These are phyloP conservation scores for Phytopythium ostracodes DNA, from an alignment of 352 stramenopile species.

Conservation along the genomic window DNA sequence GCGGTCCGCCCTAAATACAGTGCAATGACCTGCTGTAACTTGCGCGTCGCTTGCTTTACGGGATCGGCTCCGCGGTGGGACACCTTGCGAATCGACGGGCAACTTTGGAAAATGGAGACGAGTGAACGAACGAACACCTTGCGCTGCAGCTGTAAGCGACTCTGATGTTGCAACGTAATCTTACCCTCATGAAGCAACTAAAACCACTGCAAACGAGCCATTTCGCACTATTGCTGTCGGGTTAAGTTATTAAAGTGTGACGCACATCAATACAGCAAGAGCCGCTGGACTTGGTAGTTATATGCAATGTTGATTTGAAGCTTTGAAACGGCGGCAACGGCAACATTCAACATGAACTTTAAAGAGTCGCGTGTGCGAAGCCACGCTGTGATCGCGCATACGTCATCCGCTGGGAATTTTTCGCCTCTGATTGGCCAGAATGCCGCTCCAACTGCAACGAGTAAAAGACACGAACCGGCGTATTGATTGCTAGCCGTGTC, in stretches of 20 bases:
- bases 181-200: neutral
- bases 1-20: neutral
- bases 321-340: neutral
- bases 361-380: neutral
- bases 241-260: neutral
- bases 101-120: neutral
- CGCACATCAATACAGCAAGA: neutral
- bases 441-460: conserved; percentile 7
- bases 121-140: neutral
- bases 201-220: neutral
- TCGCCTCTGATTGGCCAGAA: conserved; percentile 8
- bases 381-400: conserved; percentile 8
- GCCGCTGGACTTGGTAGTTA: neutral
- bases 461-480: conserved; percentile 13
- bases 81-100: conserved; percentile 3
- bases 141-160: neutral
- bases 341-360: conserved; percentile 6
- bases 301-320: neutral
- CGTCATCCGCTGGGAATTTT: neutral
- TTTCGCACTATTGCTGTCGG: neutral
- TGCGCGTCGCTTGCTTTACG: conserved; percentile 1
- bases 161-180: neutral
- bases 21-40: neutral
- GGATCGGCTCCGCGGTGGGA: neutral
- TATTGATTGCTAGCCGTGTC: conserved; percentile 7